Percentiles rank a stretch among this genome's conserved stretches.
Evolutionary conservation across 83 land plant genomes (phyloP).

Genomic region (Thuja plicata): DNA sequence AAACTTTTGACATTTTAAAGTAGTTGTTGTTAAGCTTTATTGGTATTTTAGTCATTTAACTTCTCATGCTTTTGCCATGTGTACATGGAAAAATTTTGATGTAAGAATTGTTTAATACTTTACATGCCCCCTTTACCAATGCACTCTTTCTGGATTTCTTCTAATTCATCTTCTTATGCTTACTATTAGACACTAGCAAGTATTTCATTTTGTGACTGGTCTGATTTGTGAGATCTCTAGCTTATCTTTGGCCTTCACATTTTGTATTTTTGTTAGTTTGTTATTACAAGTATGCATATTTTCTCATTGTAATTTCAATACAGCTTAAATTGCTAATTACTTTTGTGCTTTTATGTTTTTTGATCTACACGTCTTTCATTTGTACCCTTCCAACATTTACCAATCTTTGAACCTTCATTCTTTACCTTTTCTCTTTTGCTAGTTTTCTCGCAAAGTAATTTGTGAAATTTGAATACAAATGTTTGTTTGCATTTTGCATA

Average conservation of each 20-base stretch:
- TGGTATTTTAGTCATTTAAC: background rate
- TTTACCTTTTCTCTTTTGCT: background rate
- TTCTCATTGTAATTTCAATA: background rate
- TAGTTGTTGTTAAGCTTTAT: background rate
- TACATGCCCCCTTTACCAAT: background rate
- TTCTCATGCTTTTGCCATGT: background rate
- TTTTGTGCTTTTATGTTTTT: background rate
- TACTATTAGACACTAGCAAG: background rate
- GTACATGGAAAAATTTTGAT: background rate
- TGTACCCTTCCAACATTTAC: background rate
- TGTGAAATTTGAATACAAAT: background rate
- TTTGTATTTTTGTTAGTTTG: background rate
- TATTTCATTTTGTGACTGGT: background rate
- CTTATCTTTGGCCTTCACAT: background rate
- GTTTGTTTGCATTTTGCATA: background rate
- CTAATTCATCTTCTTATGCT: background rate
- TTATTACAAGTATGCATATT: background rate
- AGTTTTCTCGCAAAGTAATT: background rate
- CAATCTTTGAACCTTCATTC: background rate
- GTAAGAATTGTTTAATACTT: background rate
- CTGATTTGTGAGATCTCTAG: background rate
- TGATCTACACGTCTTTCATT: background rate
- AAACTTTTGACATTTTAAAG: background rate
- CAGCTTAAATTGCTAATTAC: background rate
- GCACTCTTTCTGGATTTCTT: background rate